Evolutionary conservation across 441 rosid species (phyloP).

Genomic region (Mallotus repandus): DNA sequence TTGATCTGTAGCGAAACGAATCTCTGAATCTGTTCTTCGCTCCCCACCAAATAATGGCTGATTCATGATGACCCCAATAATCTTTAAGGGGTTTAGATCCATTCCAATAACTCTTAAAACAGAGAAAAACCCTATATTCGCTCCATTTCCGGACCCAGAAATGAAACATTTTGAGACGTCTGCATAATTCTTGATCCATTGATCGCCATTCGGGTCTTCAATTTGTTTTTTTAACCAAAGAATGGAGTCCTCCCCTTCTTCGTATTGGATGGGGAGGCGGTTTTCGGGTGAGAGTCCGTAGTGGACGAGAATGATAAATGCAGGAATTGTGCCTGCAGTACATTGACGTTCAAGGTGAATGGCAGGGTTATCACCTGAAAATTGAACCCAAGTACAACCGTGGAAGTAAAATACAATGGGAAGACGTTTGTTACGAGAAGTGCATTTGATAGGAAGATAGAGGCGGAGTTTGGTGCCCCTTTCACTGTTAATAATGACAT

Average conservation of each 20-base stretch:
- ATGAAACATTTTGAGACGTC: slow-evolving; percentile 38
- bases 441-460: slow-evolving; percentile 11
- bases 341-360: slow-evolving; percentile 22
- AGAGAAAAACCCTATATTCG: slow-evolving; percentile 35
- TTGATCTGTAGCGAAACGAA: slow-evolving; percentile 28
- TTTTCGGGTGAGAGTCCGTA: slow-evolving; percentile 48
- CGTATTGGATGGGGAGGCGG: slow-evolving; percentile 44
- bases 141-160: slow-evolving; percentile 43
- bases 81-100: slow-evolving; percentile 37
- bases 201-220: slow-evolving; percentile 33
- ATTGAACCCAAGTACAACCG: slow-evolving; percentile 33
- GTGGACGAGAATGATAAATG: slow-evolving; percentile 33
- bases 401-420: slow-evolving; percentile 26
- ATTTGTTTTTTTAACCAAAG: slow-evolving; percentile 37
- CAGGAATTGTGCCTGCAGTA: slow-evolving; percentile 30
- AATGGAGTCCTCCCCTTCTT: slow-evolving; percentile 40
- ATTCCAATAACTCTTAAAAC: slow-evolving; percentile 30
- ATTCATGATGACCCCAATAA: slow-evolving; percentile 37
- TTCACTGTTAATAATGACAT: slow-evolving; percentile 2
- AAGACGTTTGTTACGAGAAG: slow-evolving; percentile 4
- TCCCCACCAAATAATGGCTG: slow-evolving; percentile 47
- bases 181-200: slow-evolving; percentile 42
- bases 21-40: slow-evolving; percentile 37
- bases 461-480: slow-evolving; percentile 15
- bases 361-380: slow-evolving; percentile 25